These are phyloP conservation scores for Naganishia albida DNA, from an alignment of 1,284 basidiomycete species.

Conservation along the genomic window DNA sequence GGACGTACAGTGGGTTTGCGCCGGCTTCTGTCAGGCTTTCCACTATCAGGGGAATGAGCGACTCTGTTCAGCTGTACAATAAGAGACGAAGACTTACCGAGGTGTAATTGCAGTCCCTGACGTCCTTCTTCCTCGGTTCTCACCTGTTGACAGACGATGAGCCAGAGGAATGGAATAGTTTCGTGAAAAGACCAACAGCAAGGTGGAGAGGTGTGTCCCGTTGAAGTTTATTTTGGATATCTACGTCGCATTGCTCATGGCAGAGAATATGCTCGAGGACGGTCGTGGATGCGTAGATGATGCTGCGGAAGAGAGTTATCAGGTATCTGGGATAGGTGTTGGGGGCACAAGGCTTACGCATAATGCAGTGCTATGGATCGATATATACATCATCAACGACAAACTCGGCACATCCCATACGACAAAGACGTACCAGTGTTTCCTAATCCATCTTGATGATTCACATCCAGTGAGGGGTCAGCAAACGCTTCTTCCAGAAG, in stretches of 20 bases:
- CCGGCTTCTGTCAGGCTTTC: slow-evolving; percentile 44
- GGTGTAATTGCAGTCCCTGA: slow-evolving; percentile 57
- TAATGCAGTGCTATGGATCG: slow-evolving; percentile 67
- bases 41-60: slow-evolving; percentile 3
- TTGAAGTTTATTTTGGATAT: slow-evolving; percentile 71
- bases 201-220: slow-evolving; percentile 81
- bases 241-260: slow-evolving; percentile 78
- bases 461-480: slow-evolving; percentile 63
- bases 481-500: slow-evolving; percentile 63
- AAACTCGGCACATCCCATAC: neutral
- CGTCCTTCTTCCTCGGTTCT: slow-evolving; percentile 63
- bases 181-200: slow-evolving; percentile 57
- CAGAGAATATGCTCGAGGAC: slow-evolving; percentile 73
- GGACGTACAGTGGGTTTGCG: slow-evolving; percentile 64
- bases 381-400: slow-evolving; percentile 1
- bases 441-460: slow-evolving; percentile 77
- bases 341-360: slow-evolving; percentile 61
- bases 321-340: neutral
- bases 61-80: neutral
- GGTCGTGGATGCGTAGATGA: slow-evolving; percentile 60
- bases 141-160: neutral
- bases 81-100: slow-evolving; percentile 52
- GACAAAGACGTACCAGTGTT: slow-evolving; percentile 62
- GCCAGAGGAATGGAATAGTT: neutral
- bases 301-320: slow-evolving; percentile 34